Evolutionary conservation across 805 yeast species (phyloP).

Genomic region (Saccharomycopsis synnaedendra): DNA sequence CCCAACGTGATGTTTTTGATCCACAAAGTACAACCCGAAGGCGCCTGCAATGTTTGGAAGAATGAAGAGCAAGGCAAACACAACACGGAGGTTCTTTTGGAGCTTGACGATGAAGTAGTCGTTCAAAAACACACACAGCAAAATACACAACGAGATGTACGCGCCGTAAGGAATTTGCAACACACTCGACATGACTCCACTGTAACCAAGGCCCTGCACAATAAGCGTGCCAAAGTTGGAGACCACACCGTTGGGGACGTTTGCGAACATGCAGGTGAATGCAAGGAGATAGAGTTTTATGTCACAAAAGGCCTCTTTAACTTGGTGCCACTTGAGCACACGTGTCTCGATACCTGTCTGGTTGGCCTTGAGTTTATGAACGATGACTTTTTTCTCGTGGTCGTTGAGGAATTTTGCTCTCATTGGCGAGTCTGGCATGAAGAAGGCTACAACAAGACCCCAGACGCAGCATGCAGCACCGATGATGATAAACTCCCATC

Average conservation of each 20-base stretch:
- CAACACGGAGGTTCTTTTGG: constrained; percentile 26
- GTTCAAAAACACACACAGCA: constrained; percentile 36
- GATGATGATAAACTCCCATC: constrained; percentile 36
- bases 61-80: constrained; percentile 24
- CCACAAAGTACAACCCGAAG: constrained; percentile 36
- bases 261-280: constrained; percentile 22
- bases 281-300: constrained; percentile 29
- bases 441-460: constrained; percentile 30
- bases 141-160: background rate
- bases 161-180: background rate
- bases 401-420: constrained; percentile 28
- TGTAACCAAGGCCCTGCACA: constrained; percentile 28
- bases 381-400: constrained; percentile 29
- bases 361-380: constrained; percentile 32
- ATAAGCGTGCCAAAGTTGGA: constrained; percentile 21
- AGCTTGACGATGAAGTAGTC: constrained; percentile 40
- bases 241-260: constrained; percentile 33
- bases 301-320: constrained; percentile 30
- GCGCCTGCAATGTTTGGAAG: constrained; percentile 22
- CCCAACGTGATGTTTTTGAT: constrained; percentile 30
- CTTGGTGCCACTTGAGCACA: constrained; percentile 27
- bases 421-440: constrained; percentile 37
- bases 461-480: constrained; percentile 40
- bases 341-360: constrained; percentile 34
- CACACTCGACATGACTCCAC: constrained; percentile 20